Evolutionary conservation across 1,139 yeast genomes (phyloP).

Genomic region (Wickerhamomyces sp.): DNA sequence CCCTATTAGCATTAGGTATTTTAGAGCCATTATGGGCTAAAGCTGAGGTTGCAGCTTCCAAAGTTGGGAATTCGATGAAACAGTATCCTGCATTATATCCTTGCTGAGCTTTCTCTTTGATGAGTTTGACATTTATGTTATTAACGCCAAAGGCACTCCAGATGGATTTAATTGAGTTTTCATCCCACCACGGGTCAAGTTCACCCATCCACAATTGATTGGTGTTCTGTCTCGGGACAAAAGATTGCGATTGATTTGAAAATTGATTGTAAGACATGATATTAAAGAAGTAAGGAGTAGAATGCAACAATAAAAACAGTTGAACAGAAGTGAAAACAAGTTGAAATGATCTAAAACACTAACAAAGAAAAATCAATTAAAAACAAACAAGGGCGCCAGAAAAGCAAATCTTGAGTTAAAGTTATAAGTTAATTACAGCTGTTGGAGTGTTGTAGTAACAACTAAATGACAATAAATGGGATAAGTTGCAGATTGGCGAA

Average conservation of each 20-base stretch:
- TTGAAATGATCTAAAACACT: background rate
- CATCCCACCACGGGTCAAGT: slow-evolving; percentile 83
- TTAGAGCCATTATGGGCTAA: slow-evolving; percentile 62
- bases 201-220: slow-evolving; percentile 87
- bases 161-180: slow-evolving; percentile 55
- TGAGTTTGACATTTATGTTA: slow-evolving; percentile 53
- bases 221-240: slow-evolving; percentile 5
- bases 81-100: slow-evolving; percentile 69
- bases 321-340: background rate
- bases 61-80: slow-evolving; percentile 73
- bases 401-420: too few relatives aligned
- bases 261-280: slow-evolving; percentile 1
- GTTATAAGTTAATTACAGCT: too few relatives aligned
- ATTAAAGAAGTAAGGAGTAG: too few relatives aligned
- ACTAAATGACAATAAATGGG: too few relatives aligned
- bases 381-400: background rate
- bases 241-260: slow-evolving; percentile 4
- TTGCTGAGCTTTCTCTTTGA: slow-evolving; percentile 43
- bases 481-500: too few relatives aligned
- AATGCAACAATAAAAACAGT: background rate
- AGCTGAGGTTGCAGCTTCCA: slow-evolving; percentile 68
- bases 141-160: slow-evolving; percentile 58
- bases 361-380: background rate
- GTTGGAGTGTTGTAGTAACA: too few relatives aligned
- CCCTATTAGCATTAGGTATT: slow-evolving; percentile 58